Conservation (phyloP, 73 alveolate genomes). For the Strombidium stylifer region DNA sequence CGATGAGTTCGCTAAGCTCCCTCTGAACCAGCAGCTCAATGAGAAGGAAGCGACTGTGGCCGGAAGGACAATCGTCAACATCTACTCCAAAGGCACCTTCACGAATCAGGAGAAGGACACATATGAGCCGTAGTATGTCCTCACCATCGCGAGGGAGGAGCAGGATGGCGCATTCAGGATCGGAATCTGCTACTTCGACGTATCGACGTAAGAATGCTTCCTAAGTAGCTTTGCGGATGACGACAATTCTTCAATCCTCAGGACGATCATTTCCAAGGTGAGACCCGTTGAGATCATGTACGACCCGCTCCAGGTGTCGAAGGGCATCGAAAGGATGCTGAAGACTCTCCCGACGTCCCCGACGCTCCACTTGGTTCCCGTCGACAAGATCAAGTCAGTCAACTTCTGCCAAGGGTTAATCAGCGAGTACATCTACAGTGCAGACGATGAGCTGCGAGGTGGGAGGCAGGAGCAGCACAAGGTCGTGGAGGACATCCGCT, state of each 20-base stretch:
- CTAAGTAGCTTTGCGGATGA: slow-evolving; percentile 62
- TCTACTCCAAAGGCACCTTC: slow-evolving; percentile 86
- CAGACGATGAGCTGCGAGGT: neutral
- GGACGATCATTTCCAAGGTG: slow-evolving; percentile 71
- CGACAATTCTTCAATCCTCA: slow-evolving; percentile 47
- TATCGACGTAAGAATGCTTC: slow-evolving; percentile 63
- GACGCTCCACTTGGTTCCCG: neutral
- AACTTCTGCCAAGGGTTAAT: neutral
- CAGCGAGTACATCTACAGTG: neutral
- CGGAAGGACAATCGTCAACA: slow-evolving; percentile 90
- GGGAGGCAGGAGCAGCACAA: too few relatives aligned
- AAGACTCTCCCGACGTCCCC: neutral
- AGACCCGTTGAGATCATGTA: slow-evolving; percentile 82
- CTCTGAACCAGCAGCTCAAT: too few relatives aligned
- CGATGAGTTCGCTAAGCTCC: slow-evolving; percentile 57
- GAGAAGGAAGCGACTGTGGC: too few relatives aligned
- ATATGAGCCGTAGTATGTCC: slow-evolving; percentile 34
- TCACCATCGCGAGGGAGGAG: slow-evolving; percentile 20
- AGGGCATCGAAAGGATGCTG: neutral
- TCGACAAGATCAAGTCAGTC: neutral
- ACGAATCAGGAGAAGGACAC: slow-evolving; percentile 33
- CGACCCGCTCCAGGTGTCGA: slow-evolving; percentile 30
- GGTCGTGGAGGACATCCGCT: neutral
- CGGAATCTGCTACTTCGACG: slow-evolving; percentile 78
- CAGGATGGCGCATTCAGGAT: slow-evolving; percentile 36